phyloP scores from a whole-genome alignment of 1,284 basidiomycete species.

The Thelephora terrestris region DNA sequence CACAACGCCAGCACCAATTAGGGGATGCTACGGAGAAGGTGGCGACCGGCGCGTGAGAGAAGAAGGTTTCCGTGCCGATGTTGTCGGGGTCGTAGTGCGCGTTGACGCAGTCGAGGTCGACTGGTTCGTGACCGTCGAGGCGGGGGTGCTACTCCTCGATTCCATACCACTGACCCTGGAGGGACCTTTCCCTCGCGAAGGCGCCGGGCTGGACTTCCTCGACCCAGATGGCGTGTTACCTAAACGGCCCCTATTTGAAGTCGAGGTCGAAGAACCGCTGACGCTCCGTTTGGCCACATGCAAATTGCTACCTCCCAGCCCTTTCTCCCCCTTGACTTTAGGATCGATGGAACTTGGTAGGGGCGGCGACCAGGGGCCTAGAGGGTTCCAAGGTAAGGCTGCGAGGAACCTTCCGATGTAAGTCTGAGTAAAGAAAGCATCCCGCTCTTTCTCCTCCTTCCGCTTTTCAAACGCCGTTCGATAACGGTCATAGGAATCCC shows the following conservation, averaged over 20 bases:
- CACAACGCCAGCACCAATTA: too few relatives aligned
- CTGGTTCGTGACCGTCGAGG: neutral
- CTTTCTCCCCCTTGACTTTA: conserved; percentile 1
- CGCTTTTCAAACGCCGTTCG: conserved; percentile 83
- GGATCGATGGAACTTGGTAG: conserved; percentile 1
- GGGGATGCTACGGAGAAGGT: too few relatives aligned
- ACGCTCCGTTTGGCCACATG: conserved; percentile 13
- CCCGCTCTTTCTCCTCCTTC: conserved; percentile 55
- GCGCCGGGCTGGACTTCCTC: conserved; percentile 32
- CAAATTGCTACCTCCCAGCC: conserved; percentile 10
- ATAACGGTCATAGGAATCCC: conserved; percentile 91
- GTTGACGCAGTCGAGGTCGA: too few relatives aligned
- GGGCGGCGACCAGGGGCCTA: conserved; percentile 10
- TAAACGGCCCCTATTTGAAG: conserved; percentile 21
- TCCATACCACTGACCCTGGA: conserved; percentile 9
- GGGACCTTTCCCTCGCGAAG: conserved; percentile 9
- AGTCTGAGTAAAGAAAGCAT: conserved; percentile 26
- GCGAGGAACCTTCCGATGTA: conserved; percentile 32
- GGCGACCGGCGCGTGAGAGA: too few relatives aligned
- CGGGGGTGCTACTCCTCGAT: conserved; percentile 27
- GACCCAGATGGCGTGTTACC: conserved; percentile 29
- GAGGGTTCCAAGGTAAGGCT: conserved; percentile 29
- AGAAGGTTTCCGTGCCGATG: too few relatives aligned
- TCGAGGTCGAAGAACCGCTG: conserved; percentile 11
- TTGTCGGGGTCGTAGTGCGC: too few relatives aligned